A percentile compares a stretch with the other conserved stretches of the same genome.
These are phyloP conservation scores for Allantophomopsis lycopodina DNA, from an alignment of 2,329 filamentous ascomycete genomes.

Conservation along the genomic window DNA sequence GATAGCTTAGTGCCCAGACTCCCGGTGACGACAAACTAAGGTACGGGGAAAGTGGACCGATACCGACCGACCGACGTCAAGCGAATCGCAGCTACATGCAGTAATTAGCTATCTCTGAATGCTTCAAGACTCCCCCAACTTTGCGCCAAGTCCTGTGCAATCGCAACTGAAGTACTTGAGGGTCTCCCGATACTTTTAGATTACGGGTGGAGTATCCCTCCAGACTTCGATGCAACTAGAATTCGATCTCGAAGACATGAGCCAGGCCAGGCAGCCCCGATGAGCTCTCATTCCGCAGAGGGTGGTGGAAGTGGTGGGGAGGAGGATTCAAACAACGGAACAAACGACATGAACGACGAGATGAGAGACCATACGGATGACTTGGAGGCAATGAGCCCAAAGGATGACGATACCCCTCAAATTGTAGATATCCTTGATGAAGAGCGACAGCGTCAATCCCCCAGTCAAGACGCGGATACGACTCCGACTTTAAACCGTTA, in stretches of 20 bases:
- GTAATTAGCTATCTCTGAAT: neutral
- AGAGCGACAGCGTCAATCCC: neutral
- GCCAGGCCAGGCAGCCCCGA: slow-evolving; percentile 30
- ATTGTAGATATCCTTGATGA: slow-evolving; percentile 1
- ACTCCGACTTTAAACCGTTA: too few species aligned
- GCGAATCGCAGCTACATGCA: too few species aligned
- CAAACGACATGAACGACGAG: too few species aligned
- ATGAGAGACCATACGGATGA: too few species aligned
- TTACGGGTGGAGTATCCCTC: too few species aligned
- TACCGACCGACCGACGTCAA: too few species aligned
- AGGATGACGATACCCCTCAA: neutral
- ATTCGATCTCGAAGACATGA: slow-evolving; percentile 15
- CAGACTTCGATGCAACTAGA: slow-evolving; percentile 2
- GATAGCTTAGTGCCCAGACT: too few species aligned
- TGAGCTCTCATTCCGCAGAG: slow-evolving; percentile 56
- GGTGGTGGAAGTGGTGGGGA: slow-evolving; percentile 41
- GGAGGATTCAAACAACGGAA: slow-evolving; percentile 32
- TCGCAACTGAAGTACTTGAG: neutral
- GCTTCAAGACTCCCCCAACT: too few species aligned
- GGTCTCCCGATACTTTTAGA: too few species aligned
- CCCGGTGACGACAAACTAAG: too few species aligned
- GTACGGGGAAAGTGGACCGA: too few species aligned
- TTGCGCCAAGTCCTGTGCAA: too few species aligned
- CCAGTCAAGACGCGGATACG: neutral
- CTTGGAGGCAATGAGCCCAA: slow-evolving; percentile 17